These are phyloP conservation scores for Fusarium verticillioides DNA, from an alignment of 2,329 filamentous ascomycete genomes.

Conservation along the genomic window DNA sequence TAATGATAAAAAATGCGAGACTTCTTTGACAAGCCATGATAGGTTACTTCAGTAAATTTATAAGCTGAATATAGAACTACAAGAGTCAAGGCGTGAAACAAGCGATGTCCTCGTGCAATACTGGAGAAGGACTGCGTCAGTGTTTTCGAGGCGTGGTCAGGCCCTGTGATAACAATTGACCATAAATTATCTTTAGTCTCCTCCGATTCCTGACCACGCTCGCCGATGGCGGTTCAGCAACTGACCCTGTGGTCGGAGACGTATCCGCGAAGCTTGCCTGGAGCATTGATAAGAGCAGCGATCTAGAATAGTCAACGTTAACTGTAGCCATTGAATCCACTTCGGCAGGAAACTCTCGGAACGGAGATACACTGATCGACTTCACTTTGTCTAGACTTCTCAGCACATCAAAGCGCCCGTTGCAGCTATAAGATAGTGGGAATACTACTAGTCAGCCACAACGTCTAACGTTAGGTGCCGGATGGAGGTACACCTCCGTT, in stretches of 20 bases:
- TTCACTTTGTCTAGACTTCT: background rate
- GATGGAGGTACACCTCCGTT: background rate
- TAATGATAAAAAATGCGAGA: too few relatives aligned
- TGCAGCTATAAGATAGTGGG: background rate
- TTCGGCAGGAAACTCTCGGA: too few relatives aligned
- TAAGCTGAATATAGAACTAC: too few relatives aligned
- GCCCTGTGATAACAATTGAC: background rate
- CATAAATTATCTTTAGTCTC: background rate
- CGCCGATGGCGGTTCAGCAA: background rate
- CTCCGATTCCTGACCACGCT: background rate
- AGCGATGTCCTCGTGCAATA: background rate
- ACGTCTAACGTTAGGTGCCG: background rate
- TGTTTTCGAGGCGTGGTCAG: background rate
- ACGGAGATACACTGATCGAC: background rate
- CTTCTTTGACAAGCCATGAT: too few relatives aligned
- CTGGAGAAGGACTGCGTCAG: too few relatives aligned
- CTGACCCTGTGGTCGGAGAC: background rate
- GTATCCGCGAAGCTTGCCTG: background rate
- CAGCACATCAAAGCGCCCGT: background rate
- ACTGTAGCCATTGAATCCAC: background rate
- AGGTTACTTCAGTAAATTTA: too few relatives aligned
- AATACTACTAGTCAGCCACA: background rate
- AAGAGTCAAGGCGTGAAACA: too few relatives aligned
- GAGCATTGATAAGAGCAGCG: background rate
- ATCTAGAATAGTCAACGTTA: too few relatives aligned